These are phyloP conservation scores for Verbascum thapsus DNA, from an alignment of 257 asterid species.

Conservation along the genomic window DNA sequence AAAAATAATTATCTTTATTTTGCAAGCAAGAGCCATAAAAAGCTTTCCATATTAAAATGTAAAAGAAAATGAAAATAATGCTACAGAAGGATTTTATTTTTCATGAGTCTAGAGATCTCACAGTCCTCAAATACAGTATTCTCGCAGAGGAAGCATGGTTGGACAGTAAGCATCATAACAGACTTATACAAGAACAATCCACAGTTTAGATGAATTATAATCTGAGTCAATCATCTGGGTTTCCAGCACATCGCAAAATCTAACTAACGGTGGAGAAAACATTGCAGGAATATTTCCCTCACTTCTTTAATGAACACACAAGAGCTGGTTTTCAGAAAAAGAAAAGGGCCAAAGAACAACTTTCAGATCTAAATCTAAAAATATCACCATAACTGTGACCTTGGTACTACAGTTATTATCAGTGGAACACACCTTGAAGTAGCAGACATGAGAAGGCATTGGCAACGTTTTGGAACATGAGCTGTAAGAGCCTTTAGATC, in stretches of 20 bases:
- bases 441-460: constrained; percentile 98
- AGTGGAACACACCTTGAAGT: constrained; percentile 72
- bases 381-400: constrained; percentile 18
- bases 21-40: constrained; percentile 11
- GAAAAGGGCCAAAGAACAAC: background rate
- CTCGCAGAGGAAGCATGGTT: constrained; percentile 22
- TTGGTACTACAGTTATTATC: constrained; percentile 2
- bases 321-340: constrained; percentile 22
- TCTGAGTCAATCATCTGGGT: background rate
- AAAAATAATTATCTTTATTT: background rate
- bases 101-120: too few relatives aligned
- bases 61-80: background rate
- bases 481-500: constrained; percentile 78
- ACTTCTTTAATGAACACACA: background rate
- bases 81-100: constrained; percentile 3
- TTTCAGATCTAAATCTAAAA: background rate
- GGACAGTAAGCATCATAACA: background rate
- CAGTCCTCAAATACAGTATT: background rate
- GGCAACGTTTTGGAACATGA: constrained; percentile 85
- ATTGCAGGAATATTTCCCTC: background rate
- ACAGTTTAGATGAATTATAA: background rate
- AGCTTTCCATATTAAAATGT: constrained; percentile 3
- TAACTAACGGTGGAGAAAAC: background rate
- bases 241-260: constrained; percentile 12
- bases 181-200: constrained; percentile 15